phyloP scores from a whole-genome alignment of 805 yeast species.

The Wickerhamomyces sydowiorum region DNA sequence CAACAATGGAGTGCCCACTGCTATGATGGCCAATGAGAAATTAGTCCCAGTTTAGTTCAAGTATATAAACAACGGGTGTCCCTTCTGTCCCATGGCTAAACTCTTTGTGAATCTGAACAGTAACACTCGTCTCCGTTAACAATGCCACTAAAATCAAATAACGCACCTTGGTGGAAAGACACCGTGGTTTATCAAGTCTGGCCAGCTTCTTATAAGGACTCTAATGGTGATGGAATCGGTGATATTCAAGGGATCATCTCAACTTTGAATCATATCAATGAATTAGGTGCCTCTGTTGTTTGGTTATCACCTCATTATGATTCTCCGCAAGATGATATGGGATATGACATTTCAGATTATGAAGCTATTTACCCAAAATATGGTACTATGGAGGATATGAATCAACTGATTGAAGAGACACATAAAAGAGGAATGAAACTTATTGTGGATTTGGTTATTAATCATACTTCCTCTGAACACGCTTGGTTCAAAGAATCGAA shows the following conservation, averaged over 20 bases:
- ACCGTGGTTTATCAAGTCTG: constrained; percentile 54
- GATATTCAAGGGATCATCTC: constrained; percentile 50
- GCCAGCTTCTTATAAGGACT: constrained; percentile 57
- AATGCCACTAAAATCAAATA: no score
- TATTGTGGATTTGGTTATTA: constrained; percentile 50
- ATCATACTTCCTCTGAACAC: constrained; percentile 53
- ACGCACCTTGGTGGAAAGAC: constrained; percentile 56
- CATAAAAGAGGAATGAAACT: constrained; percentile 47
- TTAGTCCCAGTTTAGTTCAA: no score
- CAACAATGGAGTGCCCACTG: no score
- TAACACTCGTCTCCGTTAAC: no score
- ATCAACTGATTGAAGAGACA: constrained; percentile 38
- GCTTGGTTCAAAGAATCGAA: constrained; percentile 54
- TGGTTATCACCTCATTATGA: constrained; percentile 58
- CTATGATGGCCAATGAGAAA: no score
- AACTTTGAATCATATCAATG: constrained; percentile 44
- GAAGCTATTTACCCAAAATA: constrained; percentile 45
- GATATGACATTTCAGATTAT: constrained; percentile 54
- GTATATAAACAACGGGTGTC: no score
- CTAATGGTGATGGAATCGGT: constrained; percentile 55
- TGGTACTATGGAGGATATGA: constrained; percentile 51
- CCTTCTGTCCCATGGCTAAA: no score
- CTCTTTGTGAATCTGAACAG: no score
- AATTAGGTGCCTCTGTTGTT: constrained; percentile 44
- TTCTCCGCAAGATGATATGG: constrained; percentile 59